Evolutionary conservation across 345 rosid species (phyloP).

Genomic region (Rhodamnia rubescens): DNA sequence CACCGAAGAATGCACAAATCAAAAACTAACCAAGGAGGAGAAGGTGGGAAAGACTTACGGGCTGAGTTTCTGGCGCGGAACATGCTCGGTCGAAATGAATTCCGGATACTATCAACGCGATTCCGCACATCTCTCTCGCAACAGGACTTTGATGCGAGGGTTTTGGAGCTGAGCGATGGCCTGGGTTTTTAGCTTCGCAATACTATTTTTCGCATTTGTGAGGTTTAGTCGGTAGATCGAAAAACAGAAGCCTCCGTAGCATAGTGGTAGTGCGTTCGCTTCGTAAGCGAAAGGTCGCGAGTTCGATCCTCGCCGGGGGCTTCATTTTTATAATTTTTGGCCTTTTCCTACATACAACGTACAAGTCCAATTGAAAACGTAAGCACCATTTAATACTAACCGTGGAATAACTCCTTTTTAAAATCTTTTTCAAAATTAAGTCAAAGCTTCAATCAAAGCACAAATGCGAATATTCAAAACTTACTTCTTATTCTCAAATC

Average conservation of each 20-base stretch:
- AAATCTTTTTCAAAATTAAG: too few relatives aligned
- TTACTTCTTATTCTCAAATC: too few relatives aligned
- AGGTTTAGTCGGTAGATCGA: rapidly evolving
- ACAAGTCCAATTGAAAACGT: too few relatives aligned
- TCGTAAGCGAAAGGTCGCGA: slow-evolving; percentile 99
- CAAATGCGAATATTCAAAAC: too few relatives aligned
- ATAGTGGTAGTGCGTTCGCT: slow-evolving; percentile 99
- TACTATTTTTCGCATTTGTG: rapidly evolving
- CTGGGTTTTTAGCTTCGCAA: background rate
- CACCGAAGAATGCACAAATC: background rate
- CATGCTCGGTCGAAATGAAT: slow-evolving; percentile 32
- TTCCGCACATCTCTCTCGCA: slow-evolving; percentile 57
- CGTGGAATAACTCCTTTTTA: too few relatives aligned
- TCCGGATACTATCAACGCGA: slow-evolving; percentile 53
- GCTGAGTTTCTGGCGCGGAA: slow-evolving; percentile 9
- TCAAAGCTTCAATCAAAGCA: too few relatives aligned
- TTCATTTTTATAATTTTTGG: background rate
- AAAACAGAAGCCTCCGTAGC: slow-evolving; percentile 51
- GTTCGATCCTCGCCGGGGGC: slow-evolving; percentile 75
- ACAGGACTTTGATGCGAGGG: background rate
- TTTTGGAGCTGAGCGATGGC: background rate
- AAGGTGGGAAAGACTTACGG: slow-evolving; percentile 4
- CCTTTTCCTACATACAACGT: too few relatives aligned
- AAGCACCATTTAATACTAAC: too few relatives aligned
- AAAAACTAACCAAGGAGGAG: background rate